A percentile compares a stretch with the other conserved stretches of the same genome.
phyloP scores from a whole-genome alignment of 2,329 filamentous ascomycete species.

The Nannizzia gypsea region DNA sequence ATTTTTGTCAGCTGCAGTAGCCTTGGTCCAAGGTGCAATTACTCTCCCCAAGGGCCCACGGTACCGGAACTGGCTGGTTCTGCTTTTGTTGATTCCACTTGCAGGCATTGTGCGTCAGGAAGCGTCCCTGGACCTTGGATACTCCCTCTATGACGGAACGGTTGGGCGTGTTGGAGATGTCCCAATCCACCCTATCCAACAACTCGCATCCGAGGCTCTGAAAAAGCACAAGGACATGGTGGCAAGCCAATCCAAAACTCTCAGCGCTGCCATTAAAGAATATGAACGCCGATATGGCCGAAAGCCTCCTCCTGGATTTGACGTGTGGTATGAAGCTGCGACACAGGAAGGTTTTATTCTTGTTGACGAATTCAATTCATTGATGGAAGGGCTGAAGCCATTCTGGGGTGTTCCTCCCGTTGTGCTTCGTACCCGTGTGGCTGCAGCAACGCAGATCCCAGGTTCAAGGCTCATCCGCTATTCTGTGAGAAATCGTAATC shows the following conservation, averaged over 20 bases:
- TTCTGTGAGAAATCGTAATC: not conserved
- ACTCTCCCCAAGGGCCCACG: not conserved
- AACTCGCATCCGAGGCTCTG: not conserved
- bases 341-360: not conserved
- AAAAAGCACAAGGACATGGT: not conserved
- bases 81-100: not conserved
- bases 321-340: conserved; percentile 6
- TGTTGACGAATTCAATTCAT: conserved; percentile 5
- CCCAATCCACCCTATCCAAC: conserved; percentile 1
- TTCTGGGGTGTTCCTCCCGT: conserved; percentile 8
- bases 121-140: not conserved
- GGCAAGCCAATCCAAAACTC: conserved; percentile 1
- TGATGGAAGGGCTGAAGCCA: conserved; percentile 7
- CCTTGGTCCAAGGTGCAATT: not conserved
- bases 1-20: not conserved
- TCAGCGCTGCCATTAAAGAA: conserved; percentile 1
- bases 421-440: conserved; percentile 6
- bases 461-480: conserved; percentile 5
- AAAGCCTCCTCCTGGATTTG: conserved; percentile 6
- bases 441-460: not conserved
- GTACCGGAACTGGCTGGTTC: not conserved
- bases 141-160: not conserved
- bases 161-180: not conserved
- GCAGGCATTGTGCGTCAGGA: not conserved
- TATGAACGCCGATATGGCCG: conserved; percentile 5